Evolutionary conservation across 345 rosid species (phyloP), one percentile per base, ranked within the genome.

Genomic region (Lenwebbia sp.): DNA sequence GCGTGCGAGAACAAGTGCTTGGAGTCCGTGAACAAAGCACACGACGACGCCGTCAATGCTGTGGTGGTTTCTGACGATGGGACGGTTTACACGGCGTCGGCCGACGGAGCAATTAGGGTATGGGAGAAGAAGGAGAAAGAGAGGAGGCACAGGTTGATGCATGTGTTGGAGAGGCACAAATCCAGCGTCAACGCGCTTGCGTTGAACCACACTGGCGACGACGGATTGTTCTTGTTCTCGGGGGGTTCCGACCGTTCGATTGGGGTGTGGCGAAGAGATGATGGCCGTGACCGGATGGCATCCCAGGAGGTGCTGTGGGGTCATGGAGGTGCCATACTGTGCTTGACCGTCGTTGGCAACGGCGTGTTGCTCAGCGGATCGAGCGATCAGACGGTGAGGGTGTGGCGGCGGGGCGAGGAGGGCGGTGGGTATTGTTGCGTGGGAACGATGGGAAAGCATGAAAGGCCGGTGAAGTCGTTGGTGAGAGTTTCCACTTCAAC

Each of bases 391-490:
- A 91, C 89, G 87, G 91, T 90, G 53, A 93, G 92, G 86, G 84
- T 92, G 82, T 53, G 87, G 88, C 76, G 49, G 85, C 53, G 41
- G 86, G 40, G 85, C 13, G 47, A 37, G 81, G 81, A 9, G 81
- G 47, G 51, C 11, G 56, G 41, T 30, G 86, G 89, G 84, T 92
- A 87, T 83, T 6, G 84, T 52, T 93, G 95, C 60, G 30, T 56
- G 85, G 82, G 78, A 21, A 89, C 87, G 12, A 87, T 93, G 50
- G 90, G 88, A 55, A 92, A 92, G 26, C 93, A 93, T 78, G 91
- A 91, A 47, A 92, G 88, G 49, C 90, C 95, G 25, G 91, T 93
- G 62, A 93, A 91, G 89, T 91, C 93, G 49, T 65, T 91, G 85
- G 94, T 81, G 5, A 87, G 88, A 26, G 52, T 84, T 62, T 13